Evolutionary conservation across 225 moss, liverwort and hornwort species (phyloP).

Genomic region (Pseudoscleropodium purum): DNA sequence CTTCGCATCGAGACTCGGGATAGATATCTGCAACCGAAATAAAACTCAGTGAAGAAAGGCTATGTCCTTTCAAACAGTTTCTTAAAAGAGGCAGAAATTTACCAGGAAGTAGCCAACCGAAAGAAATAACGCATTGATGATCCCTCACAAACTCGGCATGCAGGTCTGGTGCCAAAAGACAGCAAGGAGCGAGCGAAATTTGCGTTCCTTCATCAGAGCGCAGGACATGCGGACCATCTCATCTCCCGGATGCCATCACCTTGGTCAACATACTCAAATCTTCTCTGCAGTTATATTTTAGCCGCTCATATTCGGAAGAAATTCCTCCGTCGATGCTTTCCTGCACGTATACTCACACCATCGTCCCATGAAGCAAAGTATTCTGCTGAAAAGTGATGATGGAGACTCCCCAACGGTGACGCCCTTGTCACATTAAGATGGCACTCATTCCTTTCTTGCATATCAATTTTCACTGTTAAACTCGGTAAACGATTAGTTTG

Average conservation of each 20-base stretch:
- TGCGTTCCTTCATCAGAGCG: constrained; percentile 60
- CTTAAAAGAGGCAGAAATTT: constrained; percentile 25
- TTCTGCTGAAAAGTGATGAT: constrained; percentile 41
- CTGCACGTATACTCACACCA: neutral
- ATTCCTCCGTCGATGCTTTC: neutral
- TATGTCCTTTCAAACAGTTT: neutral
- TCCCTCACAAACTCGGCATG: constrained; percentile 18
- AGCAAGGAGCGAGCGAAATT: constrained; percentile 34
- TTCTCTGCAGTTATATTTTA: neutral
- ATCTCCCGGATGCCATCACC: constrained; percentile 42
- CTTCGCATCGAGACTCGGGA: neutral
- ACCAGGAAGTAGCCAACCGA: constrained; percentile 15
- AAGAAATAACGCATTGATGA: constrained; percentile 3
- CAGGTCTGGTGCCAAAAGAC: constrained; percentile 30
- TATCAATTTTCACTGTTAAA: constrained; percentile 17
- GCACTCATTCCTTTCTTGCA: constrained; percentile 54
- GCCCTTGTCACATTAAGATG: constrained; percentile 40
- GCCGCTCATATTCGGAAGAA: neutral
- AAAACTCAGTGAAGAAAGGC: neutral
- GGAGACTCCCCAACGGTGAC: constrained; percentile 43
- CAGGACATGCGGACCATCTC: constrained; percentile 51
- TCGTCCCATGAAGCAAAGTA: constrained; percentile 20
- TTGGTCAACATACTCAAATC: neutral
- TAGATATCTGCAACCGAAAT: neutral
- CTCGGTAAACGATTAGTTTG: neutral